Base-by-base conservation (phyloP, 768 basidiomycete species). In the Pholiota molesta region DNA sequence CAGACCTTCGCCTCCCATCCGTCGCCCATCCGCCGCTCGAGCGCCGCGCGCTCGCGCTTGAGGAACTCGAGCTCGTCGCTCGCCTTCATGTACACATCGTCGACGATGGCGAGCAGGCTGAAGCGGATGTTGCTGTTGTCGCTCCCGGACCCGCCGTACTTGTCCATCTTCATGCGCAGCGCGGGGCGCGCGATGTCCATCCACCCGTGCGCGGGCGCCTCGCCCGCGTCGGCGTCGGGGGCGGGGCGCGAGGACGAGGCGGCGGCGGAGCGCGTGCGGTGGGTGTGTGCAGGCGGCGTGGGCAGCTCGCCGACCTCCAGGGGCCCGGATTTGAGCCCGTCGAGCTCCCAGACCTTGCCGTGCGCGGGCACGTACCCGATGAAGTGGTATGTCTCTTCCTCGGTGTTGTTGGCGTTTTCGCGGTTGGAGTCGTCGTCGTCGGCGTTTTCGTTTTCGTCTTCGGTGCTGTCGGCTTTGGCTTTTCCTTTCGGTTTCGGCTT, bases 291-390 rank as follows among this genome's bases (percentile, higher is more conserved):
- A 28, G 47, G 23, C 3, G 52, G 35, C 5, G 42, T 52, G 16
- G 75, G 69, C n/a, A 87, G 68, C 66, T 86, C 86, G 40, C 86
- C 86, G 23, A 88, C 86, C 70, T 87, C 86, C 9, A 89, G 74
- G 5, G 87, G 86, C 0, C 84, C 86, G 1, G 81, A 77, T 61
- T 85, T 86, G 57, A 88, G 78, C 13, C 87, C 87, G 68, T 88
- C 86, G 55, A 89, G 79, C 70, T 89, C 86, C 86, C 86, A 89
- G n/a, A 88, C 86, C 64, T 86, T 86, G 8, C 86, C 86, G 66
- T 80, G 74, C 1, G 80, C 82, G 5, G 85, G 86, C 35, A 88
- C 83, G 66, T 87, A 89, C 10, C 84, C 86, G 61, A 88, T 86
- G 74, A 86, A 89, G 67, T 89, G 87, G 71, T 83, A 89, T 0